Conservation (phyloP, 495 filamentous ascomycete genomes). For the Penicillium steckii region DNA sequence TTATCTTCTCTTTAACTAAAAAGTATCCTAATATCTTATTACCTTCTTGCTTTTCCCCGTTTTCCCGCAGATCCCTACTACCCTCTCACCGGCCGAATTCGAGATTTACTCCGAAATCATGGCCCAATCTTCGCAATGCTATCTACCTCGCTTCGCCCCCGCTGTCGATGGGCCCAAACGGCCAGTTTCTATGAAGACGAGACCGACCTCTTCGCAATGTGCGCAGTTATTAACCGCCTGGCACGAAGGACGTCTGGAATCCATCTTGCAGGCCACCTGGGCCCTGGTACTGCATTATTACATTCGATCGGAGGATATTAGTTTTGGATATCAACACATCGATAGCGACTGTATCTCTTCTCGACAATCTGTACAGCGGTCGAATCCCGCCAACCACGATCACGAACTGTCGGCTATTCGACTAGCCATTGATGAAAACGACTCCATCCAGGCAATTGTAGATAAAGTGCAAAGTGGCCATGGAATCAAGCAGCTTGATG, state of each 20-base stretch:
- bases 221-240: constrained; percentile 38
- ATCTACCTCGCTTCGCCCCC: constrained; percentile 36
- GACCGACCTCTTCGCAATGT: constrained; percentile 29
- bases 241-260: constrained; percentile 25
- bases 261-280: constrained; percentile 52
- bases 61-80: neutral
- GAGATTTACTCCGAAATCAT: constrained; percentile 17
- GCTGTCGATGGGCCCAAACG: constrained; percentile 32
- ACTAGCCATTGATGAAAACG: constrained; percentile 32
- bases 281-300: constrained; percentile 53
- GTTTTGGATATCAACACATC: constrained; percentile 52
- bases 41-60: neutral
- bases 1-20: neutral
- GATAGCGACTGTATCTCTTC: constrained; percentile 21
- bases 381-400: constrained; percentile 7
- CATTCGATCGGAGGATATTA: constrained; percentile 52
- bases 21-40: neutral
- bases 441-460: constrained; percentile 31
- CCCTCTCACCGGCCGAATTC: constrained; percentile 3
- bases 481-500: constrained; percentile 12
- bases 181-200: constrained; percentile 37
- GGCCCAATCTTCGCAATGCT: constrained; percentile 39
- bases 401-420: constrained; percentile 16
- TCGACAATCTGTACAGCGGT: constrained; percentile 18
- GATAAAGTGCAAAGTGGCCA: constrained; percentile 23